Percentiles rank a stretch among this genome's conserved stretches.
Evolutionary conservation across 1,139 yeast genomes (phyloP).

Genomic region (Yamadazyma friedrichii): DNA sequence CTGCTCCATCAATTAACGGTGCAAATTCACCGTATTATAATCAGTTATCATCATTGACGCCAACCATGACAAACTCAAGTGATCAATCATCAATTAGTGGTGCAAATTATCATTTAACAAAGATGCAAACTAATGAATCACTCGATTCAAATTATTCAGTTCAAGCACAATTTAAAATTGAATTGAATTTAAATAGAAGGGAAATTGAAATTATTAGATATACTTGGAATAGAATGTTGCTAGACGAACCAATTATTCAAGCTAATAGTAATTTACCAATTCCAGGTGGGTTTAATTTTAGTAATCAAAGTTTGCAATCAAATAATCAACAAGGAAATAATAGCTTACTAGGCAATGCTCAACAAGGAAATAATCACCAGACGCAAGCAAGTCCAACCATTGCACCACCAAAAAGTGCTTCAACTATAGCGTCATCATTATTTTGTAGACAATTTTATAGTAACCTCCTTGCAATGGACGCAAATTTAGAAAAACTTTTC

Average conservation of each 20-base stretch:
- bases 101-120: slow-evolving; percentile 34
- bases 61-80: slow-evolving; percentile 11
- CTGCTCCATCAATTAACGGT: slow-evolving; percentile 2
- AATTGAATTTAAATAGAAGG: slow-evolving; percentile 26
- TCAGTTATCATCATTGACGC: slow-evolving; percentile 9
- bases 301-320: slow-evolving; percentile 6
- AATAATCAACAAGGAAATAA: neutral
- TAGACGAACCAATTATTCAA: slow-evolving; percentile 32
- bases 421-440: slow-evolving; percentile 39
- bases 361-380: neutral
- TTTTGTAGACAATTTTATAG: slow-evolving; percentile 65
- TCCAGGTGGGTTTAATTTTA: slow-evolving; percentile 28
- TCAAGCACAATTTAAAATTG: slow-evolving; percentile 20
- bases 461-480: slow-evolving; percentile 54
- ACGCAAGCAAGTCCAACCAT: neutral
- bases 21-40: slow-evolving; percentile 13
- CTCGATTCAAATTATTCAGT: slow-evolving; percentile 23
- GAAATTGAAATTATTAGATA: slow-evolving; percentile 43
- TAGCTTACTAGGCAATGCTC: neutral
- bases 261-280: slow-evolving; percentile 19
- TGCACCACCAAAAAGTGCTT: slow-evolving; percentile 6
- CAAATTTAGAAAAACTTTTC: slow-evolving; percentile 53
- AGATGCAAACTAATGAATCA: slow-evolving; percentile 51
- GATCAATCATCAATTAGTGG: slow-evolving; percentile 4
- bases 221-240: slow-evolving; percentile 46